These are phyloP conservation scores for Uronychia binucleata DNA, from an alignment of 73 alveolate genomes.

Conservation along the genomic window DNA sequence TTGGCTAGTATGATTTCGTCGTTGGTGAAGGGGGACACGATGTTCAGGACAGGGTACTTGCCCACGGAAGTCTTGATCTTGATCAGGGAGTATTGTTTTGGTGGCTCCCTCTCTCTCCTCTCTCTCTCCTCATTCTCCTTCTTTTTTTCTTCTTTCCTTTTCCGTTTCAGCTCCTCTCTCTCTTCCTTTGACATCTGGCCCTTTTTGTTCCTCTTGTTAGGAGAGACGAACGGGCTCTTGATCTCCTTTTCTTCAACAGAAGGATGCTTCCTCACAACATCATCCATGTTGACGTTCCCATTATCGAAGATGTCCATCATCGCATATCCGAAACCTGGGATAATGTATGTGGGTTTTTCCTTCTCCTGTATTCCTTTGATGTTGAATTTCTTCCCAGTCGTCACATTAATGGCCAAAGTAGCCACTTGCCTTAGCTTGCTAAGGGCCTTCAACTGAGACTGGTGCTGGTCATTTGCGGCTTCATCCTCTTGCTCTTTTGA, in stretches of 20 bases:
- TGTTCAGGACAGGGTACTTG: constrained; percentile 64
- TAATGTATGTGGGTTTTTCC: constrained; percentile 50
- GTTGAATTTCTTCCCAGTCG: constrained; percentile 61
- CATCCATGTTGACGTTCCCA: constrained; percentile 61
- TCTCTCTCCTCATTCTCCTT: constrained; percentile 57
- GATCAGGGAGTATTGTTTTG: constrained; percentile 59
- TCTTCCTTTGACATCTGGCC: constrained; percentile 56
- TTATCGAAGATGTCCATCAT: constrained; percentile 75
- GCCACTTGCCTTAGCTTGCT: constrained; percentile 56
- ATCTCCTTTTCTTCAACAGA: constrained; percentile 42
- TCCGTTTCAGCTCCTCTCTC: constrained; percentile 46
- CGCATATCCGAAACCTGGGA: constrained; percentile 83
- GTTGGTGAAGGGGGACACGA: constrained; percentile 67
- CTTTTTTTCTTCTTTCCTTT: constrained; percentile 56
- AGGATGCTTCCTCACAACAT: constrained; percentile 30
- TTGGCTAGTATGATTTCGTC: constrained; percentile 77
- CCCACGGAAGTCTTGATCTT: constrained; percentile 73
- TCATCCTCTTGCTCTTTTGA: not conserved
- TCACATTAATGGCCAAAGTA: constrained; percentile 53
- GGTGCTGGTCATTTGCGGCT: not conserved
- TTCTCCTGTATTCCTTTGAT: constrained; percentile 11
- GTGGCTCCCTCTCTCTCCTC: constrained; percentile 72
- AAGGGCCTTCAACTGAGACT: constrained; percentile 10
- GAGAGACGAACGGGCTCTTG: constrained; percentile 67
- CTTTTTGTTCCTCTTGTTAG: constrained; percentile 40